Percentiles rank a stretch among this genome's conserved stretches.
These are phyloP conservation scores for Primulina eburnea DNA, from an alignment of 257 asterid species.

Conservation along the genomic window DNA sequence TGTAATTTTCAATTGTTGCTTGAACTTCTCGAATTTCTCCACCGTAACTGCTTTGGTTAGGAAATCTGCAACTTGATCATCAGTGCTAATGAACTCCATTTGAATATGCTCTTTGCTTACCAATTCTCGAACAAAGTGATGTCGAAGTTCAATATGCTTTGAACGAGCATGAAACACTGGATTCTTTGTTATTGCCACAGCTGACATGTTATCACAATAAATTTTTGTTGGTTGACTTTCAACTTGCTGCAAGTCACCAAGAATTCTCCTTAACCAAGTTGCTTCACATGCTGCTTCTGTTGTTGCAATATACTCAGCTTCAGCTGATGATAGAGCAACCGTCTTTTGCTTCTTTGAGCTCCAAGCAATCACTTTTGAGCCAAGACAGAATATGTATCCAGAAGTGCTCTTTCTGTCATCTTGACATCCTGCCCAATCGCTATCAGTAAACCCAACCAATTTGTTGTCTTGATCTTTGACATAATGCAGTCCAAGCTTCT, in stretches of 20 bases:
- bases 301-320: too few species aligned
- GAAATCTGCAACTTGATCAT: too few species aligned
- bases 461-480: background rate
- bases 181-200: too few species aligned
- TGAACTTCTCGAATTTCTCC: too few species aligned
- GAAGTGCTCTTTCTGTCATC: background rate
- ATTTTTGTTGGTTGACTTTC: too few species aligned
- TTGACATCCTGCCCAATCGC: background rate
- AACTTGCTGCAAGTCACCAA: too few species aligned
- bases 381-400: background rate
- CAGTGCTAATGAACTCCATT: background rate
- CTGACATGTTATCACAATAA: too few species aligned
- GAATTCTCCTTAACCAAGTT: too few species aligned
- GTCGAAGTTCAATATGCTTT: slow-evolving; percentile 1
- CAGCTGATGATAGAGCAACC: background rate
- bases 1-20: background rate
- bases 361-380: background rate
- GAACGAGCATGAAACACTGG: background rate
- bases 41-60: too few species aligned
- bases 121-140: background rate
- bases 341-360: background rate
- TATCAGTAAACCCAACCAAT: background rate
- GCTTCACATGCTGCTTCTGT: too few species aligned
- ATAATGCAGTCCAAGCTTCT: background rate
- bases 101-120: background rate